Percentiles rank a stretch among this genome's conserved stretches.
These are phyloP conservation scores for Termitomyces sp. DNA, from an alignment of 768 basidiomycete genomes.

Conservation along the genomic window DNA sequence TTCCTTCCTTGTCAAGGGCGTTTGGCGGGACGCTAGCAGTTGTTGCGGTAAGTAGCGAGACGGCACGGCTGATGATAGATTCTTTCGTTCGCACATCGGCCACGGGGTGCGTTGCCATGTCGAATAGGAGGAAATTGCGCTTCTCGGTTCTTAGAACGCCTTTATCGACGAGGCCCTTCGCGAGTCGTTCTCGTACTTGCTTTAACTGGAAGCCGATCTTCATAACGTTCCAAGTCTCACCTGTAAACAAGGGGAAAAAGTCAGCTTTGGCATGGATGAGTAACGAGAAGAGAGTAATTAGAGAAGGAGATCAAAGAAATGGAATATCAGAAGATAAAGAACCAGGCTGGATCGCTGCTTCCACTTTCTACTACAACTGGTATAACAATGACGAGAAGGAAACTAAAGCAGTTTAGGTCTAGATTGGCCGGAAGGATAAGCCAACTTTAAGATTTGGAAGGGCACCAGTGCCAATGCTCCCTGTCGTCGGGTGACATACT, in stretches of 20 bases:
- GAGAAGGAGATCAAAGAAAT: not conserved
- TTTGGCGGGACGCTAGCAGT: conserved; percentile 73
- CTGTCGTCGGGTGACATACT: not conserved
- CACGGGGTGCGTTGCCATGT: conserved; percentile 99
- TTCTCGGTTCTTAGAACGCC: conserved; percentile 99
- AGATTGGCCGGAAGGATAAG: not conserved
- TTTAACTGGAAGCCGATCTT: conserved; percentile 99
- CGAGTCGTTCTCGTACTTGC: conserved; percentile 95
- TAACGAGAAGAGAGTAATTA: not conserved
- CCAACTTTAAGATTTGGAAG: not conserved
- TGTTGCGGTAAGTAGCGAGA: conserved; percentile 74
- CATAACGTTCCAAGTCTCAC: conserved; percentile 99
- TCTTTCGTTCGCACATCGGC: conserved; percentile 92
- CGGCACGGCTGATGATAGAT: conserved; percentile 68
- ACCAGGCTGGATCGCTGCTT: not conserved
- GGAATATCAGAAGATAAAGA: not conserved
- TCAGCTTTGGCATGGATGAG: not conserved
- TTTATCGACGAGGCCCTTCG: conserved; percentile 97
- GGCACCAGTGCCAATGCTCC: not conserved
- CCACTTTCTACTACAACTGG: not conserved
- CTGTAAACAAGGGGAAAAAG: conserved; percentile 32
- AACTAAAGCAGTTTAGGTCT: not conserved
- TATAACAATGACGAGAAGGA: not conserved
- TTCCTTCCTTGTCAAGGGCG: conserved; percentile 73
- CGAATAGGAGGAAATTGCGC: conserved; percentile 96